phyloP scores from a whole-genome alignment of 2,329 filamentous ascomycete genomes.

The Fusarium luffae region DNA sequence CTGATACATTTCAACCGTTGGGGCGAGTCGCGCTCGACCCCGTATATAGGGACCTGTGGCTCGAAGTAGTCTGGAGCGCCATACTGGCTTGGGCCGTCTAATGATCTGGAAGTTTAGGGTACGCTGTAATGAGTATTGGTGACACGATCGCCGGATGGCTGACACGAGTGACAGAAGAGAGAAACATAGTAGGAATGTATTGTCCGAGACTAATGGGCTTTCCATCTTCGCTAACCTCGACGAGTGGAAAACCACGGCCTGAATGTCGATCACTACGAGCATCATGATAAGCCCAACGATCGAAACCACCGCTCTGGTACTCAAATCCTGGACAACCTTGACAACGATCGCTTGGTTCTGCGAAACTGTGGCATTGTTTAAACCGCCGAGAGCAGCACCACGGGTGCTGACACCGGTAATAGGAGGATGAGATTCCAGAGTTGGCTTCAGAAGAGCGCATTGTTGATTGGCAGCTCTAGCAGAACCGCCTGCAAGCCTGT shows the following conservation, averaged over 20 bases:
- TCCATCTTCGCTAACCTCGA: conserved; percentile 50
- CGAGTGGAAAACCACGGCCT: conserved; percentile 48
- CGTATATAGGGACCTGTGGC: conserved; percentile 47
- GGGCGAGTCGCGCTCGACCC: conserved; percentile 25
- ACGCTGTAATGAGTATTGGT: conserved; percentile 39
- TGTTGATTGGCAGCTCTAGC: conserved; percentile 49
- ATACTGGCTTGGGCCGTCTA: conserved; percentile 53
- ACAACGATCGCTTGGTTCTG: conserved; percentile 44
- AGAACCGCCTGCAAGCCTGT: conserved; percentile 39
- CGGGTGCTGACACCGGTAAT: conserved; percentile 50
- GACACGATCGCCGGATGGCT: background rate
- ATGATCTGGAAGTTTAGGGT: conserved; percentile 48
- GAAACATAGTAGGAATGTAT: conserved; percentile 45
- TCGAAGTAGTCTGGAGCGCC: conserved; percentile 53
- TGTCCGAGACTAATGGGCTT: conserved; percentile 50
- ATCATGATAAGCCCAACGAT: conserved; percentile 51
- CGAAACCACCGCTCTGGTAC: conserved; percentile 42
- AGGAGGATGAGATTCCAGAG: conserved; percentile 50
- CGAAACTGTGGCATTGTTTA: conserved; percentile 37
- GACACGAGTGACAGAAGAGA: too few species aligned
- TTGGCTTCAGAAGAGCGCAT: conserved; percentile 50
- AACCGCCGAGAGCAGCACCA: conserved; percentile 32
- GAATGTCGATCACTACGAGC: conserved; percentile 49
- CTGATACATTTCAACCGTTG: conserved; percentile 50
- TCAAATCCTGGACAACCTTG: conserved; percentile 43